phyloP scores from a whole-genome alignment of 805 yeast species.

The Candida ponderosae region DNA sequence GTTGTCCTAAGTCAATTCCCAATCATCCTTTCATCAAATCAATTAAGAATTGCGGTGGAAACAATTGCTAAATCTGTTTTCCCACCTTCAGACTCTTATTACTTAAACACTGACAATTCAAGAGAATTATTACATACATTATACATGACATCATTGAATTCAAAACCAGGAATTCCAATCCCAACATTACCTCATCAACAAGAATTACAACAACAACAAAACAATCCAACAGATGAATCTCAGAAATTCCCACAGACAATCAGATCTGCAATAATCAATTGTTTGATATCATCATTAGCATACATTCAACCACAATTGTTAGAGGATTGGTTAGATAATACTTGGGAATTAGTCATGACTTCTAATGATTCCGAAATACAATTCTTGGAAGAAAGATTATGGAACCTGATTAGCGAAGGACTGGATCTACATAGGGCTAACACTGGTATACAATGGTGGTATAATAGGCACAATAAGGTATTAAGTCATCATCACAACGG shows the following conservation, averaged over 20 bases:
- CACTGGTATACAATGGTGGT: conserved; percentile 59
- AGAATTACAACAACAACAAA: conserved; percentile 1
- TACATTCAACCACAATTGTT: conserved; percentile 37
- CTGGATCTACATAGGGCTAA: conserved; percentile 49
- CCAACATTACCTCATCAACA: conserved; percentile 1
- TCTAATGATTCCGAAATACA: conserved; percentile 30
- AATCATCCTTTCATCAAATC: conserved; percentile 38
- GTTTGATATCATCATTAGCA: conserved; percentile 45
- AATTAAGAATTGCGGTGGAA: conserved; percentile 49
- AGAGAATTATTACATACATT: conserved; percentile 34
- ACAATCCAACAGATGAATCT: conserved; percentile 2
- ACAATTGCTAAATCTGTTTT: conserved; percentile 39
- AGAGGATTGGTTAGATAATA: conserved; percentile 38
- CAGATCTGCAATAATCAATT: conserved; percentile 39
- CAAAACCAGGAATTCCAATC: conserved; percentile 25
- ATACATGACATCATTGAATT: conserved; percentile 30
- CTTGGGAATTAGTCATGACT: conserved; percentile 27
- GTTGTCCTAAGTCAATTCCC: conserved; percentile 53
- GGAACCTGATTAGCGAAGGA: conserved; percentile 52
- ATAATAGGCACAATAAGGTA: conserved; percentile 25
- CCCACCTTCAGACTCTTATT: conserved; percentile 27
- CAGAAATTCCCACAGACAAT: conserved; percentile 19
- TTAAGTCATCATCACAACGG: too few species aligned
- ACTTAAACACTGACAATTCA: conserved; percentile 18
- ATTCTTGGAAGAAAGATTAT: conserved; percentile 33